A percentile compares a stretch with the other conserved stretches of the same genome.
Evolutionary conservation across 768 basidiomycete genomes (phyloP).

Genomic region (Auriscalpium orientale): DNA sequence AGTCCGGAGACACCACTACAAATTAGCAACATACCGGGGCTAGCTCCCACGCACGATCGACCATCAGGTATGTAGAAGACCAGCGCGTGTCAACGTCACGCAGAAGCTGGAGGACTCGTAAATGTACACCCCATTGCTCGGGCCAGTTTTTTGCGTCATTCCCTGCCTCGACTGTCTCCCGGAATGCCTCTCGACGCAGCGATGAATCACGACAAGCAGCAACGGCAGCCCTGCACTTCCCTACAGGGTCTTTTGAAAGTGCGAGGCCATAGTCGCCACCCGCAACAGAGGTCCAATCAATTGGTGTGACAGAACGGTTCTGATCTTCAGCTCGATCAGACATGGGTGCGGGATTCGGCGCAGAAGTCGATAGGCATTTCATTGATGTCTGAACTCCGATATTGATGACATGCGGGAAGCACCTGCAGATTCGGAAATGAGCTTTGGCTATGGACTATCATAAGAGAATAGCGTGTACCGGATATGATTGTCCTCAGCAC

Average conservation of each 20-base stretch:
- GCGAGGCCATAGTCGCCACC: neutral
- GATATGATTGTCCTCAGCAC: slow-evolving; percentile 11
- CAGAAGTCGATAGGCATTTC: neutral
- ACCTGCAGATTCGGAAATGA: slow-evolving; percentile 2
- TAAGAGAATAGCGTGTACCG: neutral
- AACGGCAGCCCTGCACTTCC: neutral
- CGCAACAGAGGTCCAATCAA: no score
- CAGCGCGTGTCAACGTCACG: slow-evolving; percentile 18
- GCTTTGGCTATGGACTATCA: neutral
- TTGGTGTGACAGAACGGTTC: neutral
- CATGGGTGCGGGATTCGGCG: neutral
- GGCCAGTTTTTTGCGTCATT: no score
- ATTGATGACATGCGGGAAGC: slow-evolving; percentile 17
- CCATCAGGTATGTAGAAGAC: slow-evolving; percentile 20
- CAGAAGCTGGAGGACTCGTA: slow-evolving; percentile 6
- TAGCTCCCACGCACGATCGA: slow-evolving; percentile 16
- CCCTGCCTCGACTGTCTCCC: no score
- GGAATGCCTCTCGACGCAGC: no score
- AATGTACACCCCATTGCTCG: neutral
- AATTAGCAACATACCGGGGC: neutral
- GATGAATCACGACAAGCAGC: neutral
- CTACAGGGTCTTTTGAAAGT: neutral
- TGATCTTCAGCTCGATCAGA: neutral
- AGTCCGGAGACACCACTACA: neutral
- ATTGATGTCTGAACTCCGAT: slow-evolving; percentile 2